Conservation (phyloP, 2,329 filamentous ascomycete genomes). For the Botrytis fragariae region DNA sequence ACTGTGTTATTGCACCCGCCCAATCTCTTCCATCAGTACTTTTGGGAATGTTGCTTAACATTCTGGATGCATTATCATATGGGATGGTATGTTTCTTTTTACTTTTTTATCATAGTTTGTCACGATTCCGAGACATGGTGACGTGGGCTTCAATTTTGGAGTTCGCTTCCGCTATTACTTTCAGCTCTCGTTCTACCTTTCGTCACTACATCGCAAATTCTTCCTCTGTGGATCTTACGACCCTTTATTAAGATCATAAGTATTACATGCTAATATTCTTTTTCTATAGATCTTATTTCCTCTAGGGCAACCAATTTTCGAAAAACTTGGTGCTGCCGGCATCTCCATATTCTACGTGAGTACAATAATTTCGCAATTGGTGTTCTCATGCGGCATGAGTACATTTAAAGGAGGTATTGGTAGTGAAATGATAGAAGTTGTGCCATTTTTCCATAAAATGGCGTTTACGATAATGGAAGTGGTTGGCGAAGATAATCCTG, state of each 20-base stretch:
- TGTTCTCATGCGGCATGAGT: slow-evolving; percentile 80
- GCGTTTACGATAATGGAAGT: slow-evolving; percentile 77
- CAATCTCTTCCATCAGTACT: slow-evolving; percentile 81
- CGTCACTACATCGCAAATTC: background rate
- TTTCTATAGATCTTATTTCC: slow-evolving; percentile 74
- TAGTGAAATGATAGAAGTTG: slow-evolving; percentile 97
- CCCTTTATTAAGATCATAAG: background rate
- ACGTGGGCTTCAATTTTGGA: background rate
- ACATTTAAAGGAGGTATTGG: slow-evolving; percentile 89
- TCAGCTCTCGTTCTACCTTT: background rate
- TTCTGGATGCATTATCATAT: slow-evolving; percentile 92
- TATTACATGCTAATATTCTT: slow-evolving; percentile 54
- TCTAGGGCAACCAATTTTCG: slow-evolving; percentile 81
- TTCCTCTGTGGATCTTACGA: background rate
- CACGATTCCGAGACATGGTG: background rate
- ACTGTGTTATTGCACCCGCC: slow-evolving; percentile 63
- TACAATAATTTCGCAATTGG: slow-evolving; percentile 89
- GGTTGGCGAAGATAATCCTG: slow-evolving; percentile 76
- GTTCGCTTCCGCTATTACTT: background rate
- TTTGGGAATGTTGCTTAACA: slow-evolving; percentile 84
- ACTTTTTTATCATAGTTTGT: background rate
- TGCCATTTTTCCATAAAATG: slow-evolving; percentile 99
- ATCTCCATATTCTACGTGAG: slow-evolving; percentile 99
- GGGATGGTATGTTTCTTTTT: slow-evolving; percentile 48
- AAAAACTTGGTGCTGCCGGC: slow-evolving; percentile 81